These are phyloP conservation scores for Aspergillus neoniger DNA, from an alignment of 2,329 filamentous ascomycete species.

Conservation along the genomic window DNA sequence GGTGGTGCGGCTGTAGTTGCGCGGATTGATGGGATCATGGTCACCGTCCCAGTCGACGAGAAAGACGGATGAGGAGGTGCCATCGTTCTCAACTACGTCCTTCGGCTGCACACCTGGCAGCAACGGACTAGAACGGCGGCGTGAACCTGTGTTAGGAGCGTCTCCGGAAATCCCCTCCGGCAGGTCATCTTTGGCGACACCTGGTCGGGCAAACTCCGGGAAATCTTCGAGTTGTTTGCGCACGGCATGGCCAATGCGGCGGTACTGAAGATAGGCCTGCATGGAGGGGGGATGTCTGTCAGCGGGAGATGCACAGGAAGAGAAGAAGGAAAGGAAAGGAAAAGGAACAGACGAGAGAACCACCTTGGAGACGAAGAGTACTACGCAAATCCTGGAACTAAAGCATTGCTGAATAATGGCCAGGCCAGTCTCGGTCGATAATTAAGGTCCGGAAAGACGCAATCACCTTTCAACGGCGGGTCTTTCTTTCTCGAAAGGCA, in stretches of 20 bases:
- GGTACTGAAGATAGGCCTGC: slow-evolving; percentile 30
- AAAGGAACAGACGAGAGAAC: background rate
- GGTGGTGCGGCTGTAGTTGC: slow-evolving; percentile 38
- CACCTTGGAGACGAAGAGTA: background rate
- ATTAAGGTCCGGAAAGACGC: background rate
- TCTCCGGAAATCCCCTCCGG: background rate
- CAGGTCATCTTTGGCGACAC: background rate
- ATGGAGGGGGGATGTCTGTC: slow-evolving; percentile 12
- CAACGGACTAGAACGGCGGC: background rate
- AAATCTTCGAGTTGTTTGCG: slow-evolving; percentile 18
- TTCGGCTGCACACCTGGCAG: slow-evolving; percentile 7
- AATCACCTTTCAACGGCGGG: background rate
- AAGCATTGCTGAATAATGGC: background rate
- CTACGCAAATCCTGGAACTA: background rate
- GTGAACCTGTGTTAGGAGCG: background rate
- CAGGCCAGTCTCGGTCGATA: background rate
- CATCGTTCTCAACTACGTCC: slow-evolving; percentile 3
- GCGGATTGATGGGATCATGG: slow-evolving; percentile 42
- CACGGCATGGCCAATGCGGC: slow-evolving; percentile 23
- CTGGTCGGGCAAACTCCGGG: slow-evolving; percentile 8
- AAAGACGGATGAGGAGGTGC: slow-evolving; percentile 26
- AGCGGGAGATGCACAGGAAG: background rate
- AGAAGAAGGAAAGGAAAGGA: background rate
- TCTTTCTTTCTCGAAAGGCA: background rate
- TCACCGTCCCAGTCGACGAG: slow-evolving; percentile 45